Base-by-base conservation (phyloP, 2,329 filamentous ascomycete species). In the Trichoderma sp. region DNA sequence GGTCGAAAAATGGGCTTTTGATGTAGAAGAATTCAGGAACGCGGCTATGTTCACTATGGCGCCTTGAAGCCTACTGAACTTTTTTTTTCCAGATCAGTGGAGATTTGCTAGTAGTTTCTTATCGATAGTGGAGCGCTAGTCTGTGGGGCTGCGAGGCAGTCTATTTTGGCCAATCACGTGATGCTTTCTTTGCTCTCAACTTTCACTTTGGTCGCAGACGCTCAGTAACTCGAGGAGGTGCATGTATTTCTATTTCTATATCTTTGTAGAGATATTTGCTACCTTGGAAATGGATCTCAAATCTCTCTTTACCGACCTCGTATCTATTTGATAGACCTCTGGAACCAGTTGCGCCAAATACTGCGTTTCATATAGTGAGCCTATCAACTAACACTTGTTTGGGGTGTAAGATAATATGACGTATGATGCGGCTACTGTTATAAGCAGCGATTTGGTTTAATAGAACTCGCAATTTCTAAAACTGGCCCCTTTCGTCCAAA, bases 81-180 rank as follows among this genome's bases (percentile, higher is more conserved):
- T 77, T 78, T 78, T 76, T 61, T 77, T 69, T 71, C 56, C 19
- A 64, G 37, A 40, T 72, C 70, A 70, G 65, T 68, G 70, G 60
- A 63, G 71, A 70, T 71, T 68, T 40, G 71, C 67, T 49, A 11
- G 52, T 58, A 35, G 60, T 73, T 73, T 71, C 68, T 78, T 78
- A 79, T 79, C 77, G 77, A 79, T 79, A 79, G 78, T 71, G 19
- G 7, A 1, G 57, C 55, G 19, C 65, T 68, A 60, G n/a, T 19
- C 2, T n/a, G 6, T 61, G 56, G 37, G 37, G 53, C 40, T 55
- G 56, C 56, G 53, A 56, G 2, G 43, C 10, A 16, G 13, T 49
- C 14, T 31, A 49, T 55, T 37, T 52, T 14, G 35, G 14, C 29
- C 8, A 24, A 19, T 35, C 63, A 52, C 55, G 63, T 66, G 63